Conservation (phyloP, 176 grass and related monocot species). For the Phoenix dactylifera region DNA sequence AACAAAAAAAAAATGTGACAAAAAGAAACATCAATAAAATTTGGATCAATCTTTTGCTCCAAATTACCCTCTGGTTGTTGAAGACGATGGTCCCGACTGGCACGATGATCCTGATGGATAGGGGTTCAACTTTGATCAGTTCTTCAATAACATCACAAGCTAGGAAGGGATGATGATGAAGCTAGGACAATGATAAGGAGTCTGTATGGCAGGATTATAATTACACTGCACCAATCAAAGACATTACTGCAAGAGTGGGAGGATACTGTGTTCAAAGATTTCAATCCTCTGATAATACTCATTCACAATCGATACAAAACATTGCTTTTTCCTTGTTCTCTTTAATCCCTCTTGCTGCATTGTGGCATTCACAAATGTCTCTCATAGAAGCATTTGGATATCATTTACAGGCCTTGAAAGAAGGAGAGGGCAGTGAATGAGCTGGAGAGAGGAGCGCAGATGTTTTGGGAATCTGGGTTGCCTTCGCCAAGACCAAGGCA, state of each 20-base stretch:
- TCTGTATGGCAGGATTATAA: slow-evolving; percentile 83
- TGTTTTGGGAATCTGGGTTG: slow-evolving; percentile 63
- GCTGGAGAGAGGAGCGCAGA: slow-evolving; percentile 64
- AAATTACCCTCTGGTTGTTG: no score
- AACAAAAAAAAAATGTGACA: no score
- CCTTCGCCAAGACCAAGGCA: slow-evolving; percentile 62
- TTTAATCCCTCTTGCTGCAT: background rate
- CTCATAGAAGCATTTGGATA: no score
- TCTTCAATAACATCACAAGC: no score
- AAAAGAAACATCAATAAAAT: no score
- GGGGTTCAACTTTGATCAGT: no score
- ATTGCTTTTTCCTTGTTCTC: no score
- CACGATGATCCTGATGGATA: no score
- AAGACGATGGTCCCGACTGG: no score
- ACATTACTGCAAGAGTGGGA: slow-evolving; percentile 77
- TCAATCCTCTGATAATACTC: slow-evolving; percentile 66
- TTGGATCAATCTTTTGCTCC: no score
- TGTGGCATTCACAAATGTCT: background rate
- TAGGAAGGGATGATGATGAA: slow-evolving; percentile 32
- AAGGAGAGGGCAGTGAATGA: slow-evolving; percentile 12
- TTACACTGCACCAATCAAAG: slow-evolving; percentile 58
- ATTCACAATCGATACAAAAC: no score
- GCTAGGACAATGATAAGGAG: slow-evolving; percentile 44
- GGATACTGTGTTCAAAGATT: slow-evolving; percentile 57
- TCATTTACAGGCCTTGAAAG: no score